These are phyloP conservation scores for Sutorius australiensis DNA, from an alignment of 768 basidiomycete species.

Conservation along the genomic window DNA sequence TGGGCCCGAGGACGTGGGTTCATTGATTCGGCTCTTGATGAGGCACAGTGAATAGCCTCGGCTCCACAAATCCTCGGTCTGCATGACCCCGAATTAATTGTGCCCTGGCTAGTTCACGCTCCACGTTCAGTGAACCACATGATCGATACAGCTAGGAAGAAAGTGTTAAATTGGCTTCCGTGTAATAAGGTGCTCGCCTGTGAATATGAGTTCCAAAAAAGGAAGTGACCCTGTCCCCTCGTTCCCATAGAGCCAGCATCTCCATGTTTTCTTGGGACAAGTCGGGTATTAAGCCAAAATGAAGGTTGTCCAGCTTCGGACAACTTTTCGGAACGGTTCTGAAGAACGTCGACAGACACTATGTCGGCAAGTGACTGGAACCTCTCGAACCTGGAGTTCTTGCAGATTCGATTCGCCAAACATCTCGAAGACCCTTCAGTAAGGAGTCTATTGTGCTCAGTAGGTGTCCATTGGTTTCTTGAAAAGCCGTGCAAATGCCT, in stretches of 20 bases:
- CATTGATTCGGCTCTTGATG: background rate
- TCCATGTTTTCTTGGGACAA: background rate
- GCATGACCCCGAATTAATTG: background rate
- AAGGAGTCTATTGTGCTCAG: no score
- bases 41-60: background rate
- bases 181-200: background rate
- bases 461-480: no score
- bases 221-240: background rate
- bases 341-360: background rate
- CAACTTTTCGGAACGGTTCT: background rate
- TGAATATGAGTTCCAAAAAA: background rate
- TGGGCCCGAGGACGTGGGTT: background rate
- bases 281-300: background rate
- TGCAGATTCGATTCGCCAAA: no score
- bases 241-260: background rate
- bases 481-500: no score
- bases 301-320: background rate
- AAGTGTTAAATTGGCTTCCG: background rate
- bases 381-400: no score
- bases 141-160: background rate
- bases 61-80: background rate
- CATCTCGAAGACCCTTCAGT: no score
- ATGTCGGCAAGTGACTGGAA: background rate
- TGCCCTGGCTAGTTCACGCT: background rate
- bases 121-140: background rate